Base-by-base conservation (phyloP, 805 yeast species). In the Yarrowia deformans region DNA sequence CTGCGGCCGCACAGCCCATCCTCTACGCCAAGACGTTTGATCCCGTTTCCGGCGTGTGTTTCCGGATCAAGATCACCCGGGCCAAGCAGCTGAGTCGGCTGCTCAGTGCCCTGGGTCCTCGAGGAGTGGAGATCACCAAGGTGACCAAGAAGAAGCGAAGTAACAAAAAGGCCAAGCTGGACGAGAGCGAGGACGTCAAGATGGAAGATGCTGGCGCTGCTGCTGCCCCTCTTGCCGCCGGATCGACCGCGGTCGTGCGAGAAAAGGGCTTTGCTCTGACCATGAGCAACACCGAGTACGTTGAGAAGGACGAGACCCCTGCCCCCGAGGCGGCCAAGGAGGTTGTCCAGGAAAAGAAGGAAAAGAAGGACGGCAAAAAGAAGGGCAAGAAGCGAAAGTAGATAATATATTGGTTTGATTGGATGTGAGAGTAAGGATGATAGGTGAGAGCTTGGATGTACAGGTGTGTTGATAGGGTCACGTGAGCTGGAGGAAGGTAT, bases 61-160 rank as follows among this genome's bases (percentile, higher is more conserved):
- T 88, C 77, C 83, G 82, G 70, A 86, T 82, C 75, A 82, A 81
- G 70, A 87, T 94, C 0, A 79, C 80, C 71, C 88, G 88, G 72
- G 79, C 83, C 60, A 91, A 91, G 76, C 97, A 92, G 77, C 84
- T 93, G 55, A 87, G 91, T 32, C 84, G 93, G 72, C 75, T 92
- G 29, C 79, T 90, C 76, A 85, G 90, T 61, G 89, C 90, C 8
- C 75, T 92, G 60, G 97, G 97, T 29, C 80, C 81, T 8, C 73
- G 75, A 35, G 72, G 74, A 8, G 76, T 78, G 32, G 69, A 66
- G 35, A 66, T 66, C 69, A 63, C 68, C 55, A 63, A 48, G 56
- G 68, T 63, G 39, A 39, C 56, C 56, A 48, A 48, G 35, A 49
- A 40, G 55, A 63, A 48, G 39, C 45, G 68, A 48, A 13, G 37